These are phyloP conservation scores for Hypericum androsaemum DNA, from an alignment of 345 rosid genomes.

Conservation along the genomic window DNA sequence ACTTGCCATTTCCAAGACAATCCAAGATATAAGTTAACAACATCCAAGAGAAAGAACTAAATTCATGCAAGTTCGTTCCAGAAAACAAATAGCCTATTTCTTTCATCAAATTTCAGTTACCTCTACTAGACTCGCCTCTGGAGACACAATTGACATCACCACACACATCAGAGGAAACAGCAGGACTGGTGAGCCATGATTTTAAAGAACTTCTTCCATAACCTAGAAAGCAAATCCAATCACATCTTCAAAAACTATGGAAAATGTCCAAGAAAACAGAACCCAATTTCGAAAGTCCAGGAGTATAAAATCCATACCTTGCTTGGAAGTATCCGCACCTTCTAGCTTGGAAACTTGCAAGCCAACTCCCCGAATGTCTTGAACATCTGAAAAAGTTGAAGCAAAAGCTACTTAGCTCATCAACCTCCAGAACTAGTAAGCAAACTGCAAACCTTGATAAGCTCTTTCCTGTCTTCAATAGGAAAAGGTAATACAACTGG, in stretches of 20 bases:
- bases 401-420: slow-evolving; percentile 8
- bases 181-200: slow-evolving; percentile 63
- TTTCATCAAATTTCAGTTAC: slow-evolving; percentile 19
- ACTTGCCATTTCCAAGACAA: background rate
- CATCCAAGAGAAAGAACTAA: background rate
- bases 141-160: slow-evolving; percentile 13
- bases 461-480: background rate
- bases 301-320: slow-evolving; percentile 32
- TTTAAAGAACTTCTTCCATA: slow-evolving; percentile 38
- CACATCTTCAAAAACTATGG: slow-evolving; percentile 1
- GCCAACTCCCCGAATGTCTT: slow-evolving; percentile 87
- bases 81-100: background rate
- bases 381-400: slow-evolving; percentile 39
- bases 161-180: slow-evolving; percentile 30
- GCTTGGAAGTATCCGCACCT: slow-evolving; percentile 43
- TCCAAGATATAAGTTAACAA: background rate
- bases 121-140: slow-evolving; percentile 24
- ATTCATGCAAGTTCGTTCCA: background rate
- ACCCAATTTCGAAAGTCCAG: background rate
- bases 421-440: background rate
- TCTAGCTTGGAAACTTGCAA: slow-evolving; percentile 94
- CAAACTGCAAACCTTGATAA: background rate
- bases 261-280: no score
- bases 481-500: no score
- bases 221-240: slow-evolving; percentile 23